Percentiles rank a stretch among this genome's conserved stretches.
Evolutionary conservation across 129 eudicot genomes (phyloP).

Genomic region (Flaveria brownii): DNA sequence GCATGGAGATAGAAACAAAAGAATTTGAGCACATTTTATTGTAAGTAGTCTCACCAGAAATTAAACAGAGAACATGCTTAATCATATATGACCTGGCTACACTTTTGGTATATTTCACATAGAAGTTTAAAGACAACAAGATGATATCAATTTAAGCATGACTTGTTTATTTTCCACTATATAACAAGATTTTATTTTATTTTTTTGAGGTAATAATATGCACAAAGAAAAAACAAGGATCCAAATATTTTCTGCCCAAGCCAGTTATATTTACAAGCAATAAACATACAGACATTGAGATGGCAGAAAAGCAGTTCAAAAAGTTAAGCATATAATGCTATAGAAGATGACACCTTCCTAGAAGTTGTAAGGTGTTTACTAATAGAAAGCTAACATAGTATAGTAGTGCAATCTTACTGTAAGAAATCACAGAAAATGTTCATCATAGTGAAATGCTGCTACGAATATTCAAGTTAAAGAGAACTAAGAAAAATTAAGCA

Average conservation of each 20-base stretch:
- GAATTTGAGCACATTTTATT: background rate
- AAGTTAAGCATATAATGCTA: background rate
- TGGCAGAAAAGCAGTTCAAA: background rate
- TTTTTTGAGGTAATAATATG: background rate
- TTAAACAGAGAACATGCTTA: background rate
- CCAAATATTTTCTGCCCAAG: constrained; percentile 3
- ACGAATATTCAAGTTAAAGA: background rate
- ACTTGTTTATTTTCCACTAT: background rate
- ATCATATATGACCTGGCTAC: constrained; percentile 4
- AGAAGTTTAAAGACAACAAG: background rate
- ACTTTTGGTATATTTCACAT: background rate
- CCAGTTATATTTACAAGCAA: constrained; percentile 14
- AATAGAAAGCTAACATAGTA: constrained; percentile 1
- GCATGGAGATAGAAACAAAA: background rate
- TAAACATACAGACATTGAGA: background rate
- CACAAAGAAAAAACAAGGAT: background rate
- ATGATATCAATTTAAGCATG: background rate
- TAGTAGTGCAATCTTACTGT: constrained; percentile 11
- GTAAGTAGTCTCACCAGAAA: background rate
- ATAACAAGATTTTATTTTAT: background rate
- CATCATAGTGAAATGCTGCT: background rate
- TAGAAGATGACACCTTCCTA: background rate
- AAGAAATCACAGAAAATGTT: background rate
- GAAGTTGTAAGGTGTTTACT: background rate
- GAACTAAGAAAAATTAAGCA: background rate